A percentile compares a stretch with the other conserved stretches of the same genome.
Conservation (phyloP, 2,329 filamentous ascomycete species). For the Colletotrichum sp. region DNA sequence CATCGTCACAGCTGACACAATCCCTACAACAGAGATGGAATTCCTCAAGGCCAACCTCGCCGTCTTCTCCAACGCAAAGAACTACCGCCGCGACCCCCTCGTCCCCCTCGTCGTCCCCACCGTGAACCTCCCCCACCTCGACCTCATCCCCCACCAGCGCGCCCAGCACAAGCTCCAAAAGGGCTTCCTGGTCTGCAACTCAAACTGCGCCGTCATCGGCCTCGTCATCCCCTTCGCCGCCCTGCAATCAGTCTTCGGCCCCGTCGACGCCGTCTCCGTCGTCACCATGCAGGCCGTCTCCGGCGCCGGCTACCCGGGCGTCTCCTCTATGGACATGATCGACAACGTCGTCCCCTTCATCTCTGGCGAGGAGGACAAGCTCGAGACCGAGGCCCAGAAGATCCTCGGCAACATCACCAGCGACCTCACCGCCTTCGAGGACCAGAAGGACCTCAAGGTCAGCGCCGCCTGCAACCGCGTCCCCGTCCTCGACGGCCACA, state of each 20-base stretch:
- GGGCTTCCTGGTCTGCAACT: slow-evolving; percentile 97
- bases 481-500: slow-evolving; percentile 94
- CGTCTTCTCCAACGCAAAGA: slow-evolving; percentile 98
- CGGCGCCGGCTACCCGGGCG: slow-evolving; percentile 88
- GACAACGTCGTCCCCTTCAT: slow-evolving; percentile 98
- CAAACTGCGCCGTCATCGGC: slow-evolving; percentile 96
- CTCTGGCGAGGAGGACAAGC: slow-evolving; percentile 92
- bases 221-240: slow-evolving; percentile 95
- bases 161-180: slow-evolving; percentile 74
- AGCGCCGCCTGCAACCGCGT: slow-evolving; percentile 93
- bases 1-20: not conserved
- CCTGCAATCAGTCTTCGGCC: slow-evolving; percentile 84
- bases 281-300: slow-evolving; percentile 96
- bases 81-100: slow-evolving; percentile 88
- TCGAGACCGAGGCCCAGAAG: slow-evolving; percentile 93
- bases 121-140: slow-evolving; percentile 87
- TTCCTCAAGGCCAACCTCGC: slow-evolving; percentile 88
- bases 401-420: slow-evolving; percentile 81
- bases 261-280: slow-evolving; percentile 76
- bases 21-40: slow-evolving; percentile 72
- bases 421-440: slow-evolving; percentile 75
- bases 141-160: slow-evolving; percentile 88
- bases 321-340: slow-evolving; percentile 92
- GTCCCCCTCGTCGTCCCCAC: slow-evolving; percentile 95
- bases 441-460: slow-evolving; percentile 77